Evolutionary conservation across 1,139 yeast genomes (phyloP).

Genomic region (Insectozyma bohioensis): DNA sequence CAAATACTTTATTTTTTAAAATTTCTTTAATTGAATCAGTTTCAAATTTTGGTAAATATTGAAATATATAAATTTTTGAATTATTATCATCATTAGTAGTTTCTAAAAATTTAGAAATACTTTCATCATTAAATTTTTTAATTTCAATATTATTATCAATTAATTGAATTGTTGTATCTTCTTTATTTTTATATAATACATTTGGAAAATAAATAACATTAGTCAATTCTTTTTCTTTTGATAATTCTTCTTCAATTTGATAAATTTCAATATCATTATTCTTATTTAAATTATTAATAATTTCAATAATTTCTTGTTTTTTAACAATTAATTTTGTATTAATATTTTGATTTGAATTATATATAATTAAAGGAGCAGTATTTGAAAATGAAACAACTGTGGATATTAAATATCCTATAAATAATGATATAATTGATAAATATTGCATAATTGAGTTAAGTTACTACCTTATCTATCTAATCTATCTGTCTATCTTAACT

Average conservation of each 20-base stretch:
- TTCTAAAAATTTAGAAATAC: not conserved
- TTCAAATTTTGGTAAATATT: slow-evolving; percentile 31
- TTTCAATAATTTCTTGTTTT: not conserved
- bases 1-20: slow-evolving; percentile 11
- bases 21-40: slow-evolving; percentile 7
- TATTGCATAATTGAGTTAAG: too few species aligned
- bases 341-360: slow-evolving; percentile 13
- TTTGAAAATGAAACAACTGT: slow-evolving; percentile 30
- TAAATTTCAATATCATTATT: not conserved
- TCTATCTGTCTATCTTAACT: too few species aligned
- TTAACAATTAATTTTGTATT: too few species aligned
- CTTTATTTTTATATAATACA: slow-evolving; percentile 3
- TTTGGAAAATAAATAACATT: too few species aligned
- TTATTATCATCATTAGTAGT: not conserved
- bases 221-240: too few species aligned
- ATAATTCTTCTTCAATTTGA: not conserved
- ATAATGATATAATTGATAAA: too few species aligned
- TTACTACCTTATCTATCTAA: too few species aligned
- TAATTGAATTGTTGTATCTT: not conserved
- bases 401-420: slow-evolving; percentile 6
- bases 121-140: not conserved
- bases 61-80: slow-evolving; percentile 16
- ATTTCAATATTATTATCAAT: not conserved
- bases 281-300: not conserved
- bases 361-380: slow-evolving; percentile 29